Evolutionary conservation across 768 basidiomycete species (phyloP), one percentile per base, ranked within the genome.

Genomic region (Mycena haematopus): DNA sequence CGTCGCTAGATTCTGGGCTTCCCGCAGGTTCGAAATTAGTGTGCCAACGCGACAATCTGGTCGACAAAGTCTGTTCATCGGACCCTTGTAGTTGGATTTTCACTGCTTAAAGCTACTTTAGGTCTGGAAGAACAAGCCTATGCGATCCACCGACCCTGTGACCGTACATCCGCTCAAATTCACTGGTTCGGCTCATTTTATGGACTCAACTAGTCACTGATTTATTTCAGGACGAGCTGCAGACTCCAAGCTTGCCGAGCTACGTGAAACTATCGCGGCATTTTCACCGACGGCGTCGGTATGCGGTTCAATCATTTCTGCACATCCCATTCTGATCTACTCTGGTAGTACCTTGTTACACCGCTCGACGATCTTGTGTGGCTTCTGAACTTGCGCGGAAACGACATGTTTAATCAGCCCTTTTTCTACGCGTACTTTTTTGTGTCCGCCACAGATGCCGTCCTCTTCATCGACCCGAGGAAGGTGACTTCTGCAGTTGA

Each of bases 341-440:
- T 71, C 57, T 79, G 81, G 73, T 78, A 21, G 80, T 77, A 56
- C 33, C 71, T 90, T 8, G 80, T 91, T n/a, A 83, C 76, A n/a
- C 80, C 84, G 72, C 80, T 91, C 31, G 90, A 91, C 71, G 90
- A 91, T 69, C 82, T 90, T 52, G 88, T 87, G 2, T 91, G 88
- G 88, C 66, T 88, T 40, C 83, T 86, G 72, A 89, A 91, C 72
- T 77, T 92, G 17, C 82, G 90, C 52, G 90, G 89, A 3, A 79
- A 81, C 21, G 91, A 91, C 69, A 89, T 91, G 71, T 91, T 79
- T 75, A 91, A 89, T 67, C 87, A 14, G 29, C 13, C 63, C 83
- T 86, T 90, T 8, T 90, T 90, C 76, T 91, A 90, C 67, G 83
- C 86, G 1, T 90, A 90, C 67, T 85, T 87, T 6, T 78, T 88